Conservation (phyloP, 495 filamentous ascomycete genomes). For the Podospora fimiseda region DNA sequence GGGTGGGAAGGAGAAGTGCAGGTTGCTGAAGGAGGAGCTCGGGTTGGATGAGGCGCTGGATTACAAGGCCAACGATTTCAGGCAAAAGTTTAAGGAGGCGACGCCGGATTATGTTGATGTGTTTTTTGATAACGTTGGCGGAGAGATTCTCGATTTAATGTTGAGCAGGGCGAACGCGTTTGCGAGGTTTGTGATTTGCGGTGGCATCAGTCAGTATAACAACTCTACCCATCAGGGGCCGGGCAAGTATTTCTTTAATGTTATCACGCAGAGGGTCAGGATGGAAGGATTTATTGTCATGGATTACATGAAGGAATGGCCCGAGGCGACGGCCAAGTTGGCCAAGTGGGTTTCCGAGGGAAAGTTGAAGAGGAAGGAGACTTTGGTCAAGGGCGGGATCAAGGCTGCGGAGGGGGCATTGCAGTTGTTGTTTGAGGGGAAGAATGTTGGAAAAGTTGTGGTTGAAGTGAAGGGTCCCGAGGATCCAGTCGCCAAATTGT, state of each 20-base stretch:
- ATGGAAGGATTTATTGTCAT: slow-evolving; percentile 60
- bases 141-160: slow-evolving; percentile 57
- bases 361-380: slow-evolving; percentile 51
- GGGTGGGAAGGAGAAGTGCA: slow-evolving; percentile 57
- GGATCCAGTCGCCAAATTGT: neutral
- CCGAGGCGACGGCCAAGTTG: slow-evolving; percentile 39
- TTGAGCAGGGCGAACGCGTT: slow-evolving; percentile 48
- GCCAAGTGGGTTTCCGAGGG: slow-evolving; percentile 48
- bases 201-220: slow-evolving; percentile 44
- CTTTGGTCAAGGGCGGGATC: slow-evolving; percentile 49
- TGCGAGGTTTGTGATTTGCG: slow-evolving; percentile 58
- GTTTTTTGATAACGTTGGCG: slow-evolving; percentile 65
- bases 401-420: slow-evolving; percentile 45
- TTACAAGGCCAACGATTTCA: slow-evolving; percentile 57
- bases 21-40: slow-evolving; percentile 52
- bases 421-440: slow-evolving; percentile 47
- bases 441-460: slow-evolving; percentile 42
- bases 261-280: slow-evolving; percentile 33
- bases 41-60: slow-evolving; percentile 62
- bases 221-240: slow-evolving; percentile 19
- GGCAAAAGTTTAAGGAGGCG: slow-evolving; percentile 48
- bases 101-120: slow-evolving; percentile 60
- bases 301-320: slow-evolving; percentile 41
- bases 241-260: slow-evolving; percentile 28
- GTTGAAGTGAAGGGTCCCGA: slow-evolving; percentile 28